Evolutionary conservation across 805 yeast species (phyloP).

Genomic region (Ogataea wickerhamii): DNA sequence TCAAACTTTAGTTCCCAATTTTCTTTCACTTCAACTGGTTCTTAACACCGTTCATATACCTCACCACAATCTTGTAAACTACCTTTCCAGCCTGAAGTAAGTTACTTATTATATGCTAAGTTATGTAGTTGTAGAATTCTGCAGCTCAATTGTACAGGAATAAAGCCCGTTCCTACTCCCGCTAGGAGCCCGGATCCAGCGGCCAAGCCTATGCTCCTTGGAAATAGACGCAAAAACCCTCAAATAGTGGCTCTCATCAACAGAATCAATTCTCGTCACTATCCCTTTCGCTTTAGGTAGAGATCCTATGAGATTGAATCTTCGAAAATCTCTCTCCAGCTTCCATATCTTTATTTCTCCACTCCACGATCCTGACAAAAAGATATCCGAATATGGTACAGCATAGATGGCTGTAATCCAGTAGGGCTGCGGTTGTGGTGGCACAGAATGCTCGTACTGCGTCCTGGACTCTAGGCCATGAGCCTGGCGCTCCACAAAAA

Average conservation of each 20-base stretch:
- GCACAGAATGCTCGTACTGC: slow-evolving; percentile 29
- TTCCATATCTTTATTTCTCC: slow-evolving; percentile 81
- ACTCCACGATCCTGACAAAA: slow-evolving; percentile 85
- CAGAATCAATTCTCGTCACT: slow-evolving; percentile 56
- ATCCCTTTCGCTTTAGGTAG: slow-evolving; percentile 64
- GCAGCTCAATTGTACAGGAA: slow-evolving; percentile 48
- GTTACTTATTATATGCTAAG: too few species aligned
- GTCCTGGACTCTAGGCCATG: slow-evolving; percentile 55
- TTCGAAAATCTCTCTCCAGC: slow-evolving; percentile 58
- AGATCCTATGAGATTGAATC: slow-evolving; percentile 54
- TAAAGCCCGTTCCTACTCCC: slow-evolving; percentile 75
- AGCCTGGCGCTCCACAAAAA: slow-evolving; percentile 61
- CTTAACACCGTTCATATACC: too few species aligned
- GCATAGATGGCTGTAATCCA: slow-evolving; percentile 83
- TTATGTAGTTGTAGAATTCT: too few species aligned
- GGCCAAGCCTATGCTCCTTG: slow-evolving; percentile 84
- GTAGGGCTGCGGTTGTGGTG: slow-evolving; percentile 71
- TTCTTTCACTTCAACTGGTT: too few species aligned
- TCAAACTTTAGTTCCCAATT: too few species aligned
- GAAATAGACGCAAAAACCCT: slow-evolving; percentile 65
- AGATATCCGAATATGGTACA: slow-evolving; percentile 78
- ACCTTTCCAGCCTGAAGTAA: too few species aligned
- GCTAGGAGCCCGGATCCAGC: slow-evolving; percentile 66
- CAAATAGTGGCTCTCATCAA: slow-evolving; percentile 50
- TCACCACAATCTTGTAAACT: too few species aligned